These are phyloP conservation scores for Auricularia sp. DNA, from an alignment of 768 basidiomycete species.

Conservation along the genomic window DNA sequence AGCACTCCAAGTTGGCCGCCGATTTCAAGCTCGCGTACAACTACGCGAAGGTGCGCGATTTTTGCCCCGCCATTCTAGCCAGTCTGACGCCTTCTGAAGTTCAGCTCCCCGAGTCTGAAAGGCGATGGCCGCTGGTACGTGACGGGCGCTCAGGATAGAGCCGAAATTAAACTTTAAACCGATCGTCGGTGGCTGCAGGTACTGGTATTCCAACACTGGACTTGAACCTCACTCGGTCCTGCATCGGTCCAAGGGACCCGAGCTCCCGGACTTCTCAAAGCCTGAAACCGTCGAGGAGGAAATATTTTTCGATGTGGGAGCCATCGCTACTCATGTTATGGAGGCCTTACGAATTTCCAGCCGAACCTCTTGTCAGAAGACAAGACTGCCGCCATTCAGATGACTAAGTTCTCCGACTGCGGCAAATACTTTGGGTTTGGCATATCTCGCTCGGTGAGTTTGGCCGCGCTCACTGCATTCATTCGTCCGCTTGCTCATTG, in stretches of 20 bases:
- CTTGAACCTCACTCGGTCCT: conserved; percentile 62
- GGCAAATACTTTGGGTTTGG: conserved; percentile 71
- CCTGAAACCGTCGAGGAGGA: conserved; percentile 37
- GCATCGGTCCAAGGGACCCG: conserved; percentile 45
- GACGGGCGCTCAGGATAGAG: neutral
- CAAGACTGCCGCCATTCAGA: conserved; percentile 55
- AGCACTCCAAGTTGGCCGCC: neutral
- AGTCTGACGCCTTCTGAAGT: conserved; percentile 48
- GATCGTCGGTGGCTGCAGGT: conserved; percentile 16
- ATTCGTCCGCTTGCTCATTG: conserved; percentile 1
- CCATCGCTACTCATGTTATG: neutral
- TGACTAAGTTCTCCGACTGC: conserved; percentile 49
- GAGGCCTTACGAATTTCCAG: conserved; percentile 21
- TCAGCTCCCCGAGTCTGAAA: conserved; percentile 49
- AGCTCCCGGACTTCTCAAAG: conserved; percentile 44
- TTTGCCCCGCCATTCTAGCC: conserved; percentile 40
- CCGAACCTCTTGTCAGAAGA: conserved; percentile 64
- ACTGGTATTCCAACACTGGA: conserved; percentile 73
- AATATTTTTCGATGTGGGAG: conserved; percentile 66
- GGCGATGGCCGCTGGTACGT: conserved; percentile 51
- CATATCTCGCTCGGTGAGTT: conserved; percentile 56
- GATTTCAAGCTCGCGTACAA: neutral
- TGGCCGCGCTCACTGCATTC: conserved; percentile 4
- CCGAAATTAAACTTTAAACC: neutral
- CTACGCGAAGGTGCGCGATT: neutral